Conservation (phyloP, 2,329 filamentous ascomycete species). For the Colletotrichum abscissum region DNA sequence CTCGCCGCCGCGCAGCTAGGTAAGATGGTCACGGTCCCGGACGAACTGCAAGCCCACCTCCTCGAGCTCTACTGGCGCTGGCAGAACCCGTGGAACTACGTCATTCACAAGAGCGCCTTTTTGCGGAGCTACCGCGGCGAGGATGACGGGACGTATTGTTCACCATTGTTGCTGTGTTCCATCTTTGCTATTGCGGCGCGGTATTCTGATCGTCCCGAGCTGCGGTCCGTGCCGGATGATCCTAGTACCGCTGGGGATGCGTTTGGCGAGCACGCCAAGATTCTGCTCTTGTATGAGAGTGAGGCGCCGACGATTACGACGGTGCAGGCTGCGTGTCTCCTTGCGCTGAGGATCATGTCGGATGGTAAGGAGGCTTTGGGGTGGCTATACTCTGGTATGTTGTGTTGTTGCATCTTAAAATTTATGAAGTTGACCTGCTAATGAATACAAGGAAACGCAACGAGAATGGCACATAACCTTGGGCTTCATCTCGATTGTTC, state of each 20-base stretch:
- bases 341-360: slow-evolving; percentile 38
- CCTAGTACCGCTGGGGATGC: slow-evolving; percentile 37
- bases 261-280: slow-evolving; percentile 39
- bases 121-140: slow-evolving; percentile 29
- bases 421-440: neutral
- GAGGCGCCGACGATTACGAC: slow-evolving; percentile 39
- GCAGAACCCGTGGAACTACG: slow-evolving; percentile 43
- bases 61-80: slow-evolving; percentile 42
- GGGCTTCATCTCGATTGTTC: slow-evolving; percentile 40
- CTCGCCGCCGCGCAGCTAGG: slow-evolving; percentile 31
- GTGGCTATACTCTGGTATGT: slow-evolving; percentile 38
- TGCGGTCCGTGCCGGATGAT: slow-evolving; percentile 37
- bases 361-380: slow-evolving; percentile 40
- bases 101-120: slow-evolving; percentile 40
- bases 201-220: slow-evolving; percentile 39
- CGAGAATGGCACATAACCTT: slow-evolving; percentile 41
- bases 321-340: slow-evolving; percentile 38
- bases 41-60: slow-evolving; percentile 40
- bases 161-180: slow-evolving; percentile 38
- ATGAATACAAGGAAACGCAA: slow-evolving; percentile 36
- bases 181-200: slow-evolving; percentile 40
- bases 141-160: slow-evolving; percentile 34
- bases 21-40: slow-evolving; percentile 23
- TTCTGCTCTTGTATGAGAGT: slow-evolving; percentile 38
- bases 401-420: neutral